Base-by-base conservation (phyloP, 2,329 filamentous ascomycete species). In the Dryadomyces sulphureus region DNA sequence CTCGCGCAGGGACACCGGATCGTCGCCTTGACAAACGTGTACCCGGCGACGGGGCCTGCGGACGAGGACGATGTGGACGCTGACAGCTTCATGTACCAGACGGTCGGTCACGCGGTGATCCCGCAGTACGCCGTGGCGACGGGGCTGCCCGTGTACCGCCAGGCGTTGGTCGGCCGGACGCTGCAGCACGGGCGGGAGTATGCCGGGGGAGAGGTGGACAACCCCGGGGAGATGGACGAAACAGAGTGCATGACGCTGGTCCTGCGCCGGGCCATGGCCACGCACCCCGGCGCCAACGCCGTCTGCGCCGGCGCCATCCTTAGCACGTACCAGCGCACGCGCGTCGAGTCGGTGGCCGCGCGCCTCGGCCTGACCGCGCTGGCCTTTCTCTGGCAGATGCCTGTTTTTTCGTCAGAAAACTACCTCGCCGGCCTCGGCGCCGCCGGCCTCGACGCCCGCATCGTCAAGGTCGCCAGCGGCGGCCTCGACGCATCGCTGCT, bases 11-110 rank as follows among this genome's bases (percentile, higher is more conserved):
- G 86, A 21, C 90, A 96, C 63, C 73, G 74, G 51, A 69, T 98
- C 41, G 76, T 95, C 43, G 92, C 92, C 7, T 69, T 98, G 41
- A 92, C 86, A 43, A 98, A 98, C 62, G 69, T 98, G 46, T 75
- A 89, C 59, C 90, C 87, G 16, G 38, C 32, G 46, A 49, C 38
- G 19, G 45, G 14, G 32, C 27, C 44, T 38, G 47, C 41, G 11
- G 45, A 24, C 35, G 24, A 47, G 39, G 49, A 46, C 45, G 48
- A 54, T 41, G 54, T 50, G 41, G 66, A 60, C 22, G 50, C 41
- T 19, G 87, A 98, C 63, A 95, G 89, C 66, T 96, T 92, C 78
- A 98, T 98, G 92, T 98, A 96, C 69, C 92, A 98, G 68, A 98
- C 92, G 3, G 85, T 95, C 49, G 92, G 92, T 12, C 87, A 96